Percentiles rank a stretch among this genome's conserved stretches.
phyloP scores from a whole-genome alignment of 306 rosid genomes.

The Pyrus betulifolia region DNA sequence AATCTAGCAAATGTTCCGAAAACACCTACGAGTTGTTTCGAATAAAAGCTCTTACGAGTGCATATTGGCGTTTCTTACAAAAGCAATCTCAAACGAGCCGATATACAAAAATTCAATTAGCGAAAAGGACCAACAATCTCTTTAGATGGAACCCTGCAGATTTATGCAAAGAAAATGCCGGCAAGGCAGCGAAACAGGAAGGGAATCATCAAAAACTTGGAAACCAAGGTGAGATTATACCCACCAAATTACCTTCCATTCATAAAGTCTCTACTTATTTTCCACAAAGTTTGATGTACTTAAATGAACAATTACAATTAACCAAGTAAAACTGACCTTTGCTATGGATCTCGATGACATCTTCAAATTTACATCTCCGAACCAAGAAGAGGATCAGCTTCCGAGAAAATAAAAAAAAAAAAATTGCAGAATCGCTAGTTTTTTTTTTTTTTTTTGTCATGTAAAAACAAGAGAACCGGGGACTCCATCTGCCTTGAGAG shows the following conservation, averaged over 20 bases:
- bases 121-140: too few species aligned
- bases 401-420: background rate
- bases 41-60: too few species aligned
- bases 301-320: background rate
- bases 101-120: too few species aligned
- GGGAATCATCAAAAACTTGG: background rate
- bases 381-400: slow-evolving; percentile 12
- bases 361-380: background rate
- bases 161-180: too few species aligned
- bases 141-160: too few species aligned
- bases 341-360: background rate
- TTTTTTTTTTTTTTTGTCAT: background rate
- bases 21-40: too few species aligned
- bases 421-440: slow-evolving; percentile 6
- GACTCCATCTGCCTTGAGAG: slow-evolving; percentile 8
- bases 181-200: background rate
- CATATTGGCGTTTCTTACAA: too few species aligned
- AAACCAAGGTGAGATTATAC: background rate
- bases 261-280: background rate
- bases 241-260: slow-evolving; percentile 6
- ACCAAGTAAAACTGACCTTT: background rate
- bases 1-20: too few species aligned
- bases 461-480: background rate
- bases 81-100: too few species aligned
- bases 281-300: background rate